Conservation (phyloP, 805 yeast species). For the Zygosaccharomyces kombuchaensis region DNA sequence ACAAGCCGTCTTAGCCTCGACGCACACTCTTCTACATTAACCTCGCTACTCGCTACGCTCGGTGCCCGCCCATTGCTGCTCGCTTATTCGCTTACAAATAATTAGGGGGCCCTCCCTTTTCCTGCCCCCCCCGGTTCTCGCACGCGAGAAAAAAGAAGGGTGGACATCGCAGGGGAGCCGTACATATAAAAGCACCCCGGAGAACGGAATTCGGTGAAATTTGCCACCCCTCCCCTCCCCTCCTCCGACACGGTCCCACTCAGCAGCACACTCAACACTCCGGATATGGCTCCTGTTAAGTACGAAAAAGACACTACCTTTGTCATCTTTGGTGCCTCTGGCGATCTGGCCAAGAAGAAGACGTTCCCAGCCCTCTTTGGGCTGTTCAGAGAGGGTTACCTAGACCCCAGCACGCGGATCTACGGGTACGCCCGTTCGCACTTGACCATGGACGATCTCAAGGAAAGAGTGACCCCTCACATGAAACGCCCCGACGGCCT, state of each 20-base stretch:
- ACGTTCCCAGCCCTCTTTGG: constrained; percentile 87
- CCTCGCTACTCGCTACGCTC: no score
- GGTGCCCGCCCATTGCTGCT: no score
- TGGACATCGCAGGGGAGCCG: constrained; percentile 4
- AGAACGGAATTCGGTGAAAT: background rate
- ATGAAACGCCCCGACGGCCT: constrained; percentile 52
- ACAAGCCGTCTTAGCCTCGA: no score
- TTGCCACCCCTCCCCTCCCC: background rate
- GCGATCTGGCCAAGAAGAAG: constrained; percentile 92
- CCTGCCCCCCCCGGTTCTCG: background rate
- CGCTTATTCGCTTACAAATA: constrained; percentile 6
- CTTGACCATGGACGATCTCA: constrained; percentile 61
- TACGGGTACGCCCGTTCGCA: constrained; percentile 91
- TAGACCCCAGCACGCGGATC: constrained; percentile 66
- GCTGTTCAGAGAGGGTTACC: constrained; percentile 66
- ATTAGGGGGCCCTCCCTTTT: background rate
- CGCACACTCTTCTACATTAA: no score
- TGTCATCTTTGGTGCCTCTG: constrained; percentile 91
- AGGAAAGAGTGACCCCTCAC: constrained; percentile 57
- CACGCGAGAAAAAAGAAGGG: constrained; percentile 4
- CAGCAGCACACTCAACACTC: background rate
- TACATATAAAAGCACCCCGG: constrained; percentile 3
- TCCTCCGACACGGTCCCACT: no score
- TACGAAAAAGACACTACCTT: constrained; percentile 66
- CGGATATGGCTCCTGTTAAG: constrained; percentile 18